Evolutionary conservation across 2,329 filamentous ascomycete genomes (phyloP).

Genomic region (Septoria petroselini): DNA sequence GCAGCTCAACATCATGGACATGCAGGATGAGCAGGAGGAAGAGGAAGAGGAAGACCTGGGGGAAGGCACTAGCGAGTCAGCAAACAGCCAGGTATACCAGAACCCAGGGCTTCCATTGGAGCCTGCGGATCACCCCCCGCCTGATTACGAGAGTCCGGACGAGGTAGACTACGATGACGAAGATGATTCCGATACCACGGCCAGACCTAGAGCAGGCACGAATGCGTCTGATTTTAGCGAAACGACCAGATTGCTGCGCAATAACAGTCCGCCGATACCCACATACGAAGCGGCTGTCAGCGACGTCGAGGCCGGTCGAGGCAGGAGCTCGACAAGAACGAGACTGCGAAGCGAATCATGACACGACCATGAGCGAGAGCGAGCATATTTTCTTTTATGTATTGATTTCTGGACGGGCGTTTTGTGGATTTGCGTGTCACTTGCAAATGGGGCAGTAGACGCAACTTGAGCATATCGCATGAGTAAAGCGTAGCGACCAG

Average conservation of each 20-base stretch:
- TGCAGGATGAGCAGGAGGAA: conserved; percentile 39
- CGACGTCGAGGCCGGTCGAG: conserved; percentile 31
- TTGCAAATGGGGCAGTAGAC: neutral
- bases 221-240: conserved; percentile 17
- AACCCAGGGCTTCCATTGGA: conserved; percentile 34
- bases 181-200: conserved; percentile 27
- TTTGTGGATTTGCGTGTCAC: conserved; percentile 7
- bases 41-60: conserved; percentile 39
- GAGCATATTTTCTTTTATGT: conserved; percentile 7
- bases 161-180: conserved; percentile 28
- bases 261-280: conserved; percentile 64
- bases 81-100: conserved; percentile 22
- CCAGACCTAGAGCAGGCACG: conserved; percentile 23
- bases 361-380: conserved; percentile 5
- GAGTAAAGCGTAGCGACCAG: conserved; percentile 14
- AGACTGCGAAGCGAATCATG: conserved; percentile 22
- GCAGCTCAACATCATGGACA: conserved; percentile 70
- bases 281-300: conserved; percentile 73
- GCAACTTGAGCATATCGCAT: conserved; percentile 7
- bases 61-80: conserved; percentile 29
- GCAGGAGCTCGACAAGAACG: conserved; percentile 29
- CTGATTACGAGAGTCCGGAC: conserved; percentile 49
- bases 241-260: conserved; percentile 15
- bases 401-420: conserved; percentile 4
- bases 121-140: conserved; percentile 42